Percentiles rank a stretch among this genome's conserved stretches.
phyloP scores from a whole-genome alignment of 208 protist genomes.

The Leishmania lainsoni region DNA sequence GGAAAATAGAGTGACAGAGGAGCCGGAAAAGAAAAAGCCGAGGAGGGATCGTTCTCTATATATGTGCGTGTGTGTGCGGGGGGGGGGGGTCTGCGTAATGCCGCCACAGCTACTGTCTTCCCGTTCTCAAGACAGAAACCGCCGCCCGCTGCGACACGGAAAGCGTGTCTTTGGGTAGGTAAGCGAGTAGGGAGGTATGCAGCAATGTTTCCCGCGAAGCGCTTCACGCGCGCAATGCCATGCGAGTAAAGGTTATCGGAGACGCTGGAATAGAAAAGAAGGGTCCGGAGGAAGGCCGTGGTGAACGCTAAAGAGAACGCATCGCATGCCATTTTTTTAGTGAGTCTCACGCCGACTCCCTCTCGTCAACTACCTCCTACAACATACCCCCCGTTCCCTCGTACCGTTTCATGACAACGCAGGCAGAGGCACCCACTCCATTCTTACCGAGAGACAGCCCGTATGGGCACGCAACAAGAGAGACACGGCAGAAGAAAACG shows the following conservation, averaged over 20 bases:
- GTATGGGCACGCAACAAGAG: neutral
- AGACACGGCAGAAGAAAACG: slow-evolving; percentile 2
- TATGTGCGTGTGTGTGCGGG: neutral
- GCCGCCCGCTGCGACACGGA: neutral
- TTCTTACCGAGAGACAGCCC: neutral
- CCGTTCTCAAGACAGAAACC: neutral
- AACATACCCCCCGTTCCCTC: neutral
- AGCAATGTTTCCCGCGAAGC: neutral
- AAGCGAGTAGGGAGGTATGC: neutral
- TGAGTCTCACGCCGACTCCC: neutral
- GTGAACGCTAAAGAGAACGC: neutral
- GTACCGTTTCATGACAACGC: neutral
- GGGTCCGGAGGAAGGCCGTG: neutral
- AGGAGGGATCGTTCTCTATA: neutral
- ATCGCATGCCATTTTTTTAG: neutral
- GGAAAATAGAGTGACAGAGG: neutral
- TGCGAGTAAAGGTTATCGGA: neutral
- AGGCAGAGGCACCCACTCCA: neutral
- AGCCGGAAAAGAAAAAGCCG: neutral
- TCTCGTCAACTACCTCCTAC: neutral
- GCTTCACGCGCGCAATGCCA: neutral
- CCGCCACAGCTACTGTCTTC: too few species aligned
- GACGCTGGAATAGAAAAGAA: neutral
- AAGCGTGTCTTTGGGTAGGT: neutral
- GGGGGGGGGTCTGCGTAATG: neutral